Evolutionary conservation across 2,329 filamentous ascomycete genomes (phyloP), one percentile per base, ranked within the genome.

Genomic region (Fusarium austroafricanum): DNA sequence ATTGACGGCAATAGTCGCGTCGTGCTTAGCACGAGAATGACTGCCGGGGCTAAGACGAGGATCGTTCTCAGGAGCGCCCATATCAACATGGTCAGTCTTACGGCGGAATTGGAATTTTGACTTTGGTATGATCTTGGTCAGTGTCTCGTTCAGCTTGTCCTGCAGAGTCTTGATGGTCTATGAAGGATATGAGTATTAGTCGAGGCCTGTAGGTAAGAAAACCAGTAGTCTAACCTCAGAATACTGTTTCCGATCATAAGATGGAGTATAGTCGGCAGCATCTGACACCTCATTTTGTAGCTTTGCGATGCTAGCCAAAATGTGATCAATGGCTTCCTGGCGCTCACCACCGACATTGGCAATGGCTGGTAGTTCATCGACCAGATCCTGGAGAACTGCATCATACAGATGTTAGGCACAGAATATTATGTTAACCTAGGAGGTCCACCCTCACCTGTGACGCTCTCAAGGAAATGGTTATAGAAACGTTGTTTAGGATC

Each of bases 231-330:
- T 55, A 79, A 94, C 92, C 81, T 94, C 89, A 42, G 90, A 87
- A 75, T 97, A 98, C 23, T 91, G 90, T 71, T 92, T 89, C 77
- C 96, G 93, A 74, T 98, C 96, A 76, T 97, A 96, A 10, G 93
- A 89, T 4, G 96, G 94, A 17, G 97, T 88, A 70, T 90, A 93
- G 56, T 90, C 89, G 3, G 91, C 88, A 1, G 92, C 92, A 79
- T 97, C 94, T 70, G 92, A 90, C 38, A 97, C 92, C 72, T 96
- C 90, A 67, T 91, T 91, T 2, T 93, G 94, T 17, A 98, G 85
- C 58, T 89, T 87, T 29, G 92, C 90, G 73, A 98, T 96, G 65
- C 89, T 88, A 17, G 91, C 89, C 15, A 97, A 85, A 70, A 94
- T 91, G 73, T 92, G 87, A 71, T 97, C 94, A 45, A 92, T 89